Base-by-base conservation (phyloP, 2,329 filamentous ascomycete species). In the Fusarium graminum region DNA sequence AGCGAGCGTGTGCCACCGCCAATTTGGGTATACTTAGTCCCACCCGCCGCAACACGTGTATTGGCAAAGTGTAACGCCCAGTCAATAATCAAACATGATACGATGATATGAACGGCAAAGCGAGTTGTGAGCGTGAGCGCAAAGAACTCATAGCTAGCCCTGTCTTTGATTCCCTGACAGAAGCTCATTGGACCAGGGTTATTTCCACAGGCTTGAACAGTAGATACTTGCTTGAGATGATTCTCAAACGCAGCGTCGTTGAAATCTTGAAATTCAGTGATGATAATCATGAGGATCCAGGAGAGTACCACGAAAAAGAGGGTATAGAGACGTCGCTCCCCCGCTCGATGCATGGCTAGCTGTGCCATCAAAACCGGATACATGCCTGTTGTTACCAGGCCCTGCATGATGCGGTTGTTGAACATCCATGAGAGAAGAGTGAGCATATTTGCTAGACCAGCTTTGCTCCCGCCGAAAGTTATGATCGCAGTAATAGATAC, bases 161-260 rank as follows among this genome's bases (percentile, higher is more conserved):
- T 58, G 5, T 46, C 34, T 7, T 58, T 58, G 12, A 56, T 56
- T 17, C 52, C 39, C 8, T 57, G 42, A 0, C 55, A 59, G 7
- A 57, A 59, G 4, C 42, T 57, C 55, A 59, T 59, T 0, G 42
- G 52, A 0, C 55, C 52, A 10, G 55, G 55, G 17, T 36, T 57
- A 0, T 40, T 16, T 12, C 55, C 55, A 16, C 55, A 59, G 0
- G 17, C 29, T 1, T 4, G 16, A 0, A 59, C 34, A 0, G 28
- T 28, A 1, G 52, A 59, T 3, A 57, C 36, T 5, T 57, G 52
- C 13, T 59, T 49, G 1, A 59, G 13, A 12, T 57, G 55, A 3
- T 56, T 2, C 3, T 49, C 52, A 1, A 59, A 47, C 5, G 22
- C 25, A 1, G 28, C 16, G 0, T 51, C 13, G 3, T 47, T 25